Base-by-base conservation (phyloP, 108 stramenopile species). In the Nitzschia sp. region DNA sequence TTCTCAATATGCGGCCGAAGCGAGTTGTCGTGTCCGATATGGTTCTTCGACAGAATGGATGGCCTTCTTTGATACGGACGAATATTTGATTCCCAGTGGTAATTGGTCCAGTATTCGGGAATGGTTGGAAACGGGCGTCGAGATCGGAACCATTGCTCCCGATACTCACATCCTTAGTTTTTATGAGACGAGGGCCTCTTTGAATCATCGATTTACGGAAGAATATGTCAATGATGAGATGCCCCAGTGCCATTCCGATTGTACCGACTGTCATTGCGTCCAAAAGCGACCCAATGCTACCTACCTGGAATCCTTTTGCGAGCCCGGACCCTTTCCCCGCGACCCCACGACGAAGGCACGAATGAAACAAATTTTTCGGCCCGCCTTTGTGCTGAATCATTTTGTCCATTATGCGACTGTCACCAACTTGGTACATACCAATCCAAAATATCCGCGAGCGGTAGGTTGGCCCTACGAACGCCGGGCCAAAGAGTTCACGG, bases 331-430 rank as follows among this genome's bases (percentile, higher is more conserved):
- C 15, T 77, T 77, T 68, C 47, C 71, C 71, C 76, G 79, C 62
- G 28, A 59, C 70, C 1, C 89, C 75, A 53, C 78, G 52, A 58
- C 77, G 9, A 62, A 74, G 41, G 69, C 83, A 53, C 86, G 87
- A 9, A 89, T 80, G 81, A 93, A 93, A 68, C 92, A 93, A 63
- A 75, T 93, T 13, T 93, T 87, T 59, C 87, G 79, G 17, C 83
- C 92, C 15, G 71, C 81, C 15, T 91, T 85, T 79, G 89, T 93
- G 0, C 48, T 80, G 27, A 72, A 73, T 28, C 92, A 93, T 62
- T 93, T 85, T 78, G 89, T 93, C 28, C 92, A 93, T 63, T 93
- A 93, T 46, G 62, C 88, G 3, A 86, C 89, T 19, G 80, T 93
- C 1, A 90, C 92, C 6, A 33, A 56, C 23, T 41, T 44, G 8